Conservation (phyloP, 2,329 filamentous ascomycete genomes). For the Calonectria naviculata region DNA sequence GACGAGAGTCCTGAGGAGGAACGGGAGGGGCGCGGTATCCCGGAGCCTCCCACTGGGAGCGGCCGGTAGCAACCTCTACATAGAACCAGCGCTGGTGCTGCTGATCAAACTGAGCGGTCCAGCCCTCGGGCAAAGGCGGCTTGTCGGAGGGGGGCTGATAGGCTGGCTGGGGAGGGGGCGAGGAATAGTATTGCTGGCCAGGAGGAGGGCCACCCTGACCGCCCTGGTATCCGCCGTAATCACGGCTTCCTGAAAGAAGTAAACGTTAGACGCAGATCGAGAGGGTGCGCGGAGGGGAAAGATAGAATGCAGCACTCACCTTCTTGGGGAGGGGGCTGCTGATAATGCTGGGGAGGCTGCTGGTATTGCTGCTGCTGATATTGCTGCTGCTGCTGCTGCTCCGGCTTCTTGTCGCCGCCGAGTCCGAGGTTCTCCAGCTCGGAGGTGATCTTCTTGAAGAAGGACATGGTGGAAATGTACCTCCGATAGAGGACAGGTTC, state of each 20-base stretch:
- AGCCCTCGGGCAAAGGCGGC: conserved; percentile 69
- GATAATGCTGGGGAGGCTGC: no score
- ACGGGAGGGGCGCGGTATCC: conserved; percentile 27
- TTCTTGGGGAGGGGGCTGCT: conserved; percentile 26
- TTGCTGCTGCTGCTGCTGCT: conserved; percentile 37
- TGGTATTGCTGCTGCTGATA: conserved; percentile 30
- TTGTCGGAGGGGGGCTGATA: conserved; percentile 50
- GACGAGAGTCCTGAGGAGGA: conserved; percentile 32
- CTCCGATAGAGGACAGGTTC: conserved; percentile 23
- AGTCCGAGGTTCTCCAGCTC: conserved; percentile 60
- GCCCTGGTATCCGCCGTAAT: conserved; percentile 37
- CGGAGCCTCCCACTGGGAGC: conserved; percentile 73
- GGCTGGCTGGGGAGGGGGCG: conserved; percentile 37
- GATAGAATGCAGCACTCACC: conserved; percentile 24
- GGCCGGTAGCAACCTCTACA: conserved; percentile 69
- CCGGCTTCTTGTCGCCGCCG: conserved; percentile 46
- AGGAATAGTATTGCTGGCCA: conserved; percentile 36
- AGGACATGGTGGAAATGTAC: conserved; percentile 51
- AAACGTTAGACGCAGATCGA: conserved; percentile 14
- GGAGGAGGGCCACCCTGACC: conserved; percentile 49
- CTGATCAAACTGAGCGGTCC: conserved; percentile 72
- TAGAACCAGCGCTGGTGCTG: conserved; percentile 73
- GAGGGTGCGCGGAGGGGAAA: neutral
- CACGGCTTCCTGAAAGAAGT: conserved; percentile 27
- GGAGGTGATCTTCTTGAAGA: conserved; percentile 56